phyloP scores from a whole-genome alignment of 78 protist genomes.

The Cavenderia fasciculata region DNA sequence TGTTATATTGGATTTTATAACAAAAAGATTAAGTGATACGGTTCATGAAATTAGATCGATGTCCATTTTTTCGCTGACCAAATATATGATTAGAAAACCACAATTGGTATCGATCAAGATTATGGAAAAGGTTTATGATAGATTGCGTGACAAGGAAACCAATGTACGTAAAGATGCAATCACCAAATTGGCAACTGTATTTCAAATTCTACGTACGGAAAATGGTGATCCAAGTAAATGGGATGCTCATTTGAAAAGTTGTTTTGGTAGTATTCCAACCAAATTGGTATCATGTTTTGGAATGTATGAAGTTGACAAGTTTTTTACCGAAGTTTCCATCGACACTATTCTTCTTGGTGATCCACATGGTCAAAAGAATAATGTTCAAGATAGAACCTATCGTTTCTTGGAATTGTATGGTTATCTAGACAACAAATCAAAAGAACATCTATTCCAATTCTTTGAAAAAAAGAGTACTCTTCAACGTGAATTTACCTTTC shows the following conservation, averaged over 20 bases:
- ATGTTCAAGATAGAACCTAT: background rate
- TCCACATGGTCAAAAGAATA: background rate
- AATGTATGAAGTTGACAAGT: conserved; percentile 37
- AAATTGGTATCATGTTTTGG: background rate
- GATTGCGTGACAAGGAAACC: conserved; percentile 37
- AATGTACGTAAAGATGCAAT: conserved; percentile 40
- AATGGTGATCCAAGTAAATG: conserved; percentile 24
- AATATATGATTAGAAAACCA: background rate
- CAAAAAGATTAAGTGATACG: conserved; percentile 2
- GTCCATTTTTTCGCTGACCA: background rate
- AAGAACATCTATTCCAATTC: background rate
- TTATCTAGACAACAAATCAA: background rate
- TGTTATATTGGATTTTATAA: background rate
- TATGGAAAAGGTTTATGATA: conserved; percentile 9
- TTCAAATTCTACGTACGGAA: conserved; percentile 1
- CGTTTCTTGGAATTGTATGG: conserved; percentile 42
- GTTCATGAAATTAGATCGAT: conserved; percentile 19
- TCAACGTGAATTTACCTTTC: conserved; percentile 6
- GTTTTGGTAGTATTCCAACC: conserved; percentile 44
- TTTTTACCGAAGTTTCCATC: conserved; percentile 30
- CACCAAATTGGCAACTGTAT: conserved; percentile 13
- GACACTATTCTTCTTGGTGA: conserved; percentile 20
- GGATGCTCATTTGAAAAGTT: background rate
- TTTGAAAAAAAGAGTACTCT: conserved; percentile 33
- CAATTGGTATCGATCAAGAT: background rate